phyloP scores from a whole-genome alignment of 2,329 filamentous ascomycete genomes.

The Verticillium albo-atrum region DNA sequence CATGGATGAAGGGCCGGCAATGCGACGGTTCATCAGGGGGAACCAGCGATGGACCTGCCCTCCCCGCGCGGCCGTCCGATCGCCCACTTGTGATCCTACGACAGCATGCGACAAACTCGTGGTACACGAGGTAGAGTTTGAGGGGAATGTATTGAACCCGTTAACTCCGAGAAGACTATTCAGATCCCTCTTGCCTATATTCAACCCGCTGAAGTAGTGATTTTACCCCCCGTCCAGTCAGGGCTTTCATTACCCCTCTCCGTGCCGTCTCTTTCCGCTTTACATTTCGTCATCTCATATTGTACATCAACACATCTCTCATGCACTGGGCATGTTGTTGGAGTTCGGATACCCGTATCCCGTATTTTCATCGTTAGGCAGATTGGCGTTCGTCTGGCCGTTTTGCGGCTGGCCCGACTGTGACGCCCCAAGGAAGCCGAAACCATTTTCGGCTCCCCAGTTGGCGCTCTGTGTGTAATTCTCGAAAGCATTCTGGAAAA shows the following conservation, averaged over 20 bases:
- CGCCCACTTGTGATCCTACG: not conserved
- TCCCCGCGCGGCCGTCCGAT: not conserved
- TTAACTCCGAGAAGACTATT: not conserved
- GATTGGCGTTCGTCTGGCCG: not conserved
- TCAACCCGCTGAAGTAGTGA: not conserved
- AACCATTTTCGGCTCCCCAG: constrained; percentile 47
- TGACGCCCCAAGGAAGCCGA: constrained; percentile 29
- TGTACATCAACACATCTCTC: not conserved
- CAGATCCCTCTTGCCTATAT: not conserved
- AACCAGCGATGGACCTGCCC: not conserved
- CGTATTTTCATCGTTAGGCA: not conserved
- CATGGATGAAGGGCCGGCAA: not conserved
- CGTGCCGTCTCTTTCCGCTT: too few species aligned
- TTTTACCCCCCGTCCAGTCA: not conserved
- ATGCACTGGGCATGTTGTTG: not conserved
- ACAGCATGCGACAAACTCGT: not conserved
- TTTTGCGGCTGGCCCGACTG: not conserved
- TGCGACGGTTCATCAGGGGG: not conserved
- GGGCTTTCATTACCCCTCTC: not conserved
- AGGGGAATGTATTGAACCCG: not conserved
- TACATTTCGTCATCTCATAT: not conserved
- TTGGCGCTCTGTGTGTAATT: constrained; percentile 52
- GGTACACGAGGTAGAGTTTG: not conserved
- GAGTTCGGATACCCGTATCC: not conserved
- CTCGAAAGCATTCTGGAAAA: constrained; percentile 47